Base-by-base conservation (phyloP, 768 basidiomycete species). In the Cystobasidium ongulense region DNA sequence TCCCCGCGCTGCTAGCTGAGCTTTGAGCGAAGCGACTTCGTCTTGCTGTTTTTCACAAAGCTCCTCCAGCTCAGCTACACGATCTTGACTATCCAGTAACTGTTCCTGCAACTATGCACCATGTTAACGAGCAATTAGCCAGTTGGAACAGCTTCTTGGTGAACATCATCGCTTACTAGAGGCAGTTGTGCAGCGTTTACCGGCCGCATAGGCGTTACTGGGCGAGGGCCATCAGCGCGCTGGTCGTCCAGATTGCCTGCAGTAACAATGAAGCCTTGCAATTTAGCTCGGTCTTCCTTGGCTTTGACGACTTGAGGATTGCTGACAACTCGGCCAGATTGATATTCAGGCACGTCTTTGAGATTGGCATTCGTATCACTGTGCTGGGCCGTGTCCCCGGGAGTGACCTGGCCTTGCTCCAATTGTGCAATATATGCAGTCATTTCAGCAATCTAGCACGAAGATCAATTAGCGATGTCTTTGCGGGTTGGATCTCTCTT, bases 21-120 rank as follows among this genome's bases (percentile, higher is more conserved):
- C 84, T 82, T 88, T 90, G 71, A 96, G 86, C 52, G 92, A 89
- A 61, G 92, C 90, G 63, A 98, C 94, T 82, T 98, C 95, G 39
- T 54, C 54, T 25, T 31, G 33, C 43, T 74, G 70, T 27, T 61
- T 33, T 21, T 75, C 59, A n/a, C 23, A 29, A 21, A 39, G 15
- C 25, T 73, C 70, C 57, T 75, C 75, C 21, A 75, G 62, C 25
- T 75, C 75, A 18, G 27, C 74, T 35, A 75, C 43, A 29, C 57
- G 36, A 67, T 78, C 77, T 33, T 75, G 71, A 3, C 67, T 27
- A 38, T 78, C 77, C 27, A 73, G 62, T 18, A 77, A 59, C 61
- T 75, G 66, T 4, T 79, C 78, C 1, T 74, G 70, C 7, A 76
- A 39, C 1, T 64, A 17, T 27, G 25, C 21, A 59, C 31, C 11